phyloP scores from a whole-genome alignment of 441 rosid species.

The Syzygium syzygioides region DNA sequence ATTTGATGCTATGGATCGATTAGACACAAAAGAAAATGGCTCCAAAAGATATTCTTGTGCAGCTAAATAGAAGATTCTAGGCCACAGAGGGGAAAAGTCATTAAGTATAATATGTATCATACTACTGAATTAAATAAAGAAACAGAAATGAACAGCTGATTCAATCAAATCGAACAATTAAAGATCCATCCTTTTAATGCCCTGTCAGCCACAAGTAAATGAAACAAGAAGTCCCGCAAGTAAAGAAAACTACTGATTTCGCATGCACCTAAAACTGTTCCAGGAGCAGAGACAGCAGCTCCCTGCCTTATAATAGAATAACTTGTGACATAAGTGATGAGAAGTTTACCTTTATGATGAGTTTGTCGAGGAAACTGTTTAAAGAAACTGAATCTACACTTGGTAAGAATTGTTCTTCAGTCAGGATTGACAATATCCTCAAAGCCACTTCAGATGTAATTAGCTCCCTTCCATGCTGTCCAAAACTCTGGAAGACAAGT shows the following conservation, averaged over 20 bases:
- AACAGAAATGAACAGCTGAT: not conserved
- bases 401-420: slow-evolving; percentile 77
- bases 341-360: slow-evolving; percentile 68
- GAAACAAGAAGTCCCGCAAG: not conserved
- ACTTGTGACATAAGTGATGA: not conserved
- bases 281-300: not conserved
- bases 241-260: not conserved
- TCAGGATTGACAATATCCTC: slow-evolving; percentile 72
- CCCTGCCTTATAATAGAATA: not conserved
- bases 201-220: not conserved
- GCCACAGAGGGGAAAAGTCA: not conserved
- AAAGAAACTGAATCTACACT: slow-evolving; percentile 27
- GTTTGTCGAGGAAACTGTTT: slow-evolving; percentile 52
- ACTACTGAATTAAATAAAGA: not conserved
- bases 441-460: slow-evolving; percentile 88
- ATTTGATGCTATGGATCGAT: not conserved
- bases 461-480: slow-evolving; percentile 98
- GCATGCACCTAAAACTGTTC: not conserved
- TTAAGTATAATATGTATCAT: not conserved
- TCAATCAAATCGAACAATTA: not conserved
- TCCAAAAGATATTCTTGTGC: not conserved
- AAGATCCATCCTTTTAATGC: not conserved
- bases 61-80: not conserved
- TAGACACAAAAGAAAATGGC: not conserved
- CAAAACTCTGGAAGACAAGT: slow-evolving; percentile 99